These are phyloP conservation scores for Lepidopterella palustris DNA, from an alignment of 495 filamentous ascomycete genomes.

Conservation along the genomic window DNA sequence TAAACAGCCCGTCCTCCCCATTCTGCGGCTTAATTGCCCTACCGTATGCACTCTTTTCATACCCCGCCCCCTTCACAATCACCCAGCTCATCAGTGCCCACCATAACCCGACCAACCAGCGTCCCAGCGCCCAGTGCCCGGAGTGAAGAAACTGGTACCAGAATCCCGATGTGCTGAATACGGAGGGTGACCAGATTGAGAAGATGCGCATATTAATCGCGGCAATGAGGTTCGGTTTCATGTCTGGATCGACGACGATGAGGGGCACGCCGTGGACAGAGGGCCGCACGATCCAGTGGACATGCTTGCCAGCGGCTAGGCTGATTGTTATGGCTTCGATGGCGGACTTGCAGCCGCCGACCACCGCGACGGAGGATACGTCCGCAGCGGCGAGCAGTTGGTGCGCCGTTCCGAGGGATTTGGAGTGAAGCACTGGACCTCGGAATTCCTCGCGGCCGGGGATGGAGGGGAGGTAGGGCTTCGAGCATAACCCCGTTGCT, in stretches of 20 bases:
- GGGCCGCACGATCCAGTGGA: slow-evolving; percentile 11
- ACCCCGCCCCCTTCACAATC: background rate
- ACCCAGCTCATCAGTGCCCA: slow-evolving; percentile 6
- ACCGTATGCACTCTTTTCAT: slow-evolving; percentile 7
- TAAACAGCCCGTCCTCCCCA: background rate
- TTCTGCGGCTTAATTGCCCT: slow-evolving; percentile 4
- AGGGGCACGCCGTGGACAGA: slow-evolving; percentile 6
- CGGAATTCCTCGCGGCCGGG: background rate
- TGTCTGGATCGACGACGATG: background rate
- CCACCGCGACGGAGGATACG: background rate
- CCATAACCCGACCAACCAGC: background rate
- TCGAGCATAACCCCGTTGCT: slow-evolving; percentile 7
- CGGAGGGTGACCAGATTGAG: background rate
- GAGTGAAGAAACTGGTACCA: slow-evolving; percentile 7
- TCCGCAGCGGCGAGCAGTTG: background rate
- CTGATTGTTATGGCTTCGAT: slow-evolving; percentile 9
- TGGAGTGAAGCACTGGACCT: slow-evolving; percentile 9
- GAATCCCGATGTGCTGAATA: slow-evolving; percentile 1
- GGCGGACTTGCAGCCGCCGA: slow-evolving; percentile 13
- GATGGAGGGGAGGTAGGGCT: slow-evolving; percentile 3
- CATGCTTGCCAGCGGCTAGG: background rate
- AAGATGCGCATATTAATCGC: background rate
- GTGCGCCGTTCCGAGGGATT: background rate
- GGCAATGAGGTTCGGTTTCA: background rate
- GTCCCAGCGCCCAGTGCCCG: background rate